Evolutionary conservation across 2,329 filamentous ascomycete species (phyloP).

Genomic region (Balansia obtecta): DNA sequence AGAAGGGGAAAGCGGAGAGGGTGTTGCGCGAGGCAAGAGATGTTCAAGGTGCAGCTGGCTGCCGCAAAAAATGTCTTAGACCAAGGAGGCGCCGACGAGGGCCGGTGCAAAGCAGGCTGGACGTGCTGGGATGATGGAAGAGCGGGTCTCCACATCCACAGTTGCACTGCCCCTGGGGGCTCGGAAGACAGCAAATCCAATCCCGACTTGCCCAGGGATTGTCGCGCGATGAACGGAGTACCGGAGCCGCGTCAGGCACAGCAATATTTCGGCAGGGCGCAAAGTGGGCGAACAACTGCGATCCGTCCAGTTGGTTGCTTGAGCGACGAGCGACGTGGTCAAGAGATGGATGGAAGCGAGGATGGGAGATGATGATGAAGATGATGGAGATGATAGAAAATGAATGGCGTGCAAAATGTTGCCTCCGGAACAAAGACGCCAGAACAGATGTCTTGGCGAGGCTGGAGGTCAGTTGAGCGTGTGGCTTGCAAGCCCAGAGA

Average conservation of each 20-base stretch:
- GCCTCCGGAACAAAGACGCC: no score
- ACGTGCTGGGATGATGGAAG: conserved; percentile 1
- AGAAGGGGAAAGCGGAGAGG: conserved; percentile 11
- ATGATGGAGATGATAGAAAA: no score
- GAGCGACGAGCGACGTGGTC: not conserved
- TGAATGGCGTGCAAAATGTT: no score
- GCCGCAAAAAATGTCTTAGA: conserved; percentile 10
- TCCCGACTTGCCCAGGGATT: not conserved
- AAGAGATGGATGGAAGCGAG: no score
- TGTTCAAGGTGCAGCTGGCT: not conserved
- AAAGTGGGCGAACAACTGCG: not conserved
- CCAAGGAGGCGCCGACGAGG: conserved; percentile 8
- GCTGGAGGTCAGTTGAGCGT: no score
- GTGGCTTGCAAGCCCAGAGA: no score
- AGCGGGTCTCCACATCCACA: conserved; percentile 1
- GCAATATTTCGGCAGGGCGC: not conserved
- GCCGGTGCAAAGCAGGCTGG: conserved; percentile 1
- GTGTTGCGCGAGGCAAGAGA: conserved; percentile 11
- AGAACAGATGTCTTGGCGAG: no score
- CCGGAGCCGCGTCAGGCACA: not conserved
- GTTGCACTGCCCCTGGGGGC: conserved; percentile 3
- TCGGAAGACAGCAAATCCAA: conserved; percentile 2
- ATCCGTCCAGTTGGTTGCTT: not conserved
- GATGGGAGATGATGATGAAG: no score
- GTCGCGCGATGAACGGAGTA: not conserved